Conservation (phyloP, 1,284 basidiomycete species). For the Phaffia rhodozyma region DNA sequence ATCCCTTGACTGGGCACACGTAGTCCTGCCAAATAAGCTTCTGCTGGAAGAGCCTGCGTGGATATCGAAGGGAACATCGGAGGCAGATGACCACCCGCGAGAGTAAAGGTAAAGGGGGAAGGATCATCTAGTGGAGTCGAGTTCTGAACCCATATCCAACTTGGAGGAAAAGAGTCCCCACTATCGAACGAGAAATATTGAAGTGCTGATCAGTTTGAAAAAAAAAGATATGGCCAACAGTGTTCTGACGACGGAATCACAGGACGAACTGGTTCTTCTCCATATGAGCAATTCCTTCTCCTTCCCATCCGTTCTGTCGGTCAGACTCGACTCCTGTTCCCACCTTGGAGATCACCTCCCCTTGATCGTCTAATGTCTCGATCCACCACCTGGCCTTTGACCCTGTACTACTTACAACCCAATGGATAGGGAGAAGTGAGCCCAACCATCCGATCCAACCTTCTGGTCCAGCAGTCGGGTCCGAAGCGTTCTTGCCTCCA, state of each 20-base stretch:
- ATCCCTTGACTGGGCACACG: neutral
- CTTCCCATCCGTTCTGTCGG: neutral
- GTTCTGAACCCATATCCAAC: slow-evolving; percentile 4
- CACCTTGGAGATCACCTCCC: slow-evolving; percentile 20
- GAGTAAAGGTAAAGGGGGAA: neutral
- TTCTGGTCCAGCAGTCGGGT: neutral
- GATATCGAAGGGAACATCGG: neutral
- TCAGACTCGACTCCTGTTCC: neutral
- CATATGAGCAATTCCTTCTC: slow-evolving; percentile 1
- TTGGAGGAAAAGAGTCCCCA: slow-evolving; percentile 4
- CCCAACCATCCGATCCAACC: neutral
- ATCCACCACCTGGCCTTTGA: slow-evolving; percentile 38
- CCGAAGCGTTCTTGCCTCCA: too few relatives aligned
- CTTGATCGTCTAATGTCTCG: slow-evolving; percentile 45
- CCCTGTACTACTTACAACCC: neutral
- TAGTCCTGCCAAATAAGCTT: slow-evolving; percentile 3
- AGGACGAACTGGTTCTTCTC: slow-evolving; percentile 5
- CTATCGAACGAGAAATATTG: neutral
- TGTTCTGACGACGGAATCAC: too few relatives aligned
- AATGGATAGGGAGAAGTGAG: neutral
- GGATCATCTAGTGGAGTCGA: neutral
- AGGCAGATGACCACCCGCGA: slow-evolving; percentile 7
- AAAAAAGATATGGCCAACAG: neutral
- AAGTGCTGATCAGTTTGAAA: neutral
- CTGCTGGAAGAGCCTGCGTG: neutral